These are phyloP conservation scores for Blepharisma japonicum DNA, from an alignment of 73 alveolate species.

Conservation along the genomic window DNA sequence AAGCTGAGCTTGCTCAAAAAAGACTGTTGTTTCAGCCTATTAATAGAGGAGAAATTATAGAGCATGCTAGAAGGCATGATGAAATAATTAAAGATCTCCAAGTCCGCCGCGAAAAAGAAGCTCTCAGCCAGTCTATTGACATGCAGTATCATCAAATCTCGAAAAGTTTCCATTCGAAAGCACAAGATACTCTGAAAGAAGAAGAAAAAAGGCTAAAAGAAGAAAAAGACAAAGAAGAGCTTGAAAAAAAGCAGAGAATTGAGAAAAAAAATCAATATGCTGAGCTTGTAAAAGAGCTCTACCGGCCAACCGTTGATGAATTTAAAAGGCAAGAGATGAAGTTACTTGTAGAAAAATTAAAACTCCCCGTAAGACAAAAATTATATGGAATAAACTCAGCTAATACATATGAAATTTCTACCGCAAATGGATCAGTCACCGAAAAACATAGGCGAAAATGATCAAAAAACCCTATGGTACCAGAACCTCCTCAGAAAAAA, in stretches of 20 bases:
- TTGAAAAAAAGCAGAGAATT: slow-evolving; percentile 12
- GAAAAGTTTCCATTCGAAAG: neutral
- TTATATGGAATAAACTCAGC: neutral
- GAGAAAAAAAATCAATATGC: slow-evolving; percentile 25
- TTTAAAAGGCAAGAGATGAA: slow-evolving; percentile 26
- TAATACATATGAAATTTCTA: neutral
- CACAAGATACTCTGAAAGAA: neutral
- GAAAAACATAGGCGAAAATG: neutral
- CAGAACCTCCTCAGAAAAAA: slow-evolving; percentile 26
- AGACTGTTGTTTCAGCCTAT: slow-evolving; percentile 12
- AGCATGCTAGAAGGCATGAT: slow-evolving; percentile 22
- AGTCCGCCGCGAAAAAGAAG: slow-evolving; percentile 25
- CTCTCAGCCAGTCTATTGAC: slow-evolving; percentile 3
- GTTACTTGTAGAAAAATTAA: slow-evolving; percentile 17
- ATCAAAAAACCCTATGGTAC: neutral
- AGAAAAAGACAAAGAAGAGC: slow-evolving; percentile 1
- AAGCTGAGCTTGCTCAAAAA: slow-evolving; percentile 22
- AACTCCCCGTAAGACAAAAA: neutral
- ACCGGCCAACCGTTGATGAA: neutral
- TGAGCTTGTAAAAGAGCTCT: slow-evolving; percentile 12
- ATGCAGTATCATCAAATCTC: neutral
- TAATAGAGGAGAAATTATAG: neutral
- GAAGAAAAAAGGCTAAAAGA: slow-evolving; percentile 29
- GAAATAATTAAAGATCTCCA: neutral
- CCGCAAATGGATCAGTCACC: too few species aligned